Evolutionary conservation across 2,329 filamentous ascomycete genomes (phyloP), one percentile per base, ranked within the genome.

Genomic region (Penicillium sp.): DNA sequence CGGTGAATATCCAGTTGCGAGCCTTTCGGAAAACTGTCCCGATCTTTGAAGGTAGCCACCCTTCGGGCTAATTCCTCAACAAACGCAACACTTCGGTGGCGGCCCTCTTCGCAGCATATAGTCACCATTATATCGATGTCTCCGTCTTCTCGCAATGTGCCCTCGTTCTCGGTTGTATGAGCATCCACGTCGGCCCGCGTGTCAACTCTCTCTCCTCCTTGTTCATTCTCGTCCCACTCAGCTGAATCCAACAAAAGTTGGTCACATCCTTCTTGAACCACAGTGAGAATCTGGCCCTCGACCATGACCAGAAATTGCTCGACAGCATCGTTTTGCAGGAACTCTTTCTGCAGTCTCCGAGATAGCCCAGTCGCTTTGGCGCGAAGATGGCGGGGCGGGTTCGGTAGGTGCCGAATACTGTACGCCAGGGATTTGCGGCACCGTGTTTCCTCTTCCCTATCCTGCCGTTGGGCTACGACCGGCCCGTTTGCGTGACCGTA

Each of bases 51-150:
- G 13, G 19, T 35, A 9, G 21, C 21, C 3, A 55, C 21, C 13
- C 21, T 8, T n/a, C 52, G 29, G 23, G 35, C 38, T 7, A 45
- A 7, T 11, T 55, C 38, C 38, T 55, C 35, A 44, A 55, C 21
- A 46, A 55, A 55, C 8, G 21, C 52, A 7, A 46, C 52, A 15
- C 38, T 30, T 5, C 52, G 19, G 26, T 55, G 52, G 7, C 52
- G 35, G 21, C 38, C 52, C 38, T 46, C 52, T 11, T 55, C 35
- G n/a, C 52, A 55, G 52, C 38, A 55, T n/a, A 53, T 11, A 15
- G 52, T 15, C 38, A 55, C 31, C 7, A 30, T 26, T 7, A 46
- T 6, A 26, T 23, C 23, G 44, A 55, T 21, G 45, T 41, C 35
- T 15, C 15, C 35, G 5, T 41, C 11, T 41, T 41, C 11, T n/a